Base-by-base conservation (phyloP, 805 yeast genomes). In the Kockiozyma suomiensis region DNA sequence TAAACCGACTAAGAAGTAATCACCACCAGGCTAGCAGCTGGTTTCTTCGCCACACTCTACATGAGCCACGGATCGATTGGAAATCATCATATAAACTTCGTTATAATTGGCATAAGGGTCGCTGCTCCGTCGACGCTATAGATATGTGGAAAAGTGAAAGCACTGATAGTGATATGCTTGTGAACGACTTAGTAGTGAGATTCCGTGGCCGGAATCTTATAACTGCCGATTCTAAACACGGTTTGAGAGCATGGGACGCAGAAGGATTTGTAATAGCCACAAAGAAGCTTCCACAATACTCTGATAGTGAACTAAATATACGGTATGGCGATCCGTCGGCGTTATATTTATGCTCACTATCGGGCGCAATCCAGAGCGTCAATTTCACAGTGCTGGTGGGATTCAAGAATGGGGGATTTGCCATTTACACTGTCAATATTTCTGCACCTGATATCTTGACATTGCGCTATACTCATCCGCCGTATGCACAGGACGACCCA, bases 61-160 rank as follows among this genome's bases (percentile, higher is more conserved):
- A 42, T 10, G 48, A 52, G 28, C 35, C 58, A 26, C 52, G 33
- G 10, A 30, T 32, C 1, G 8, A 28, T 10, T 61, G 65, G 65
- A 61, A 57, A 35, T 23, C 59, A 6, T 35, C 25, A 1, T 61
- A 54, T 56, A 54, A 32, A 47, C 33, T 61, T 19, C 56, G 59
- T 5, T 43, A 54, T 33, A 61, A 61, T 38, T 61, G 65, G 65
- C 59, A 61, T 49, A 53, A 42, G 19, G 65, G 65, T 3, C 52
- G 62, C 7, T 61, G 65, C 45, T 49, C 58, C 15, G 53, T 61
- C 35, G 57, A 41, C 15, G 32, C 60, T 12, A 50, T 61, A 12
- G 45, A 49, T 21, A 42, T 60, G 8, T 50, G 47, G 5, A 50
- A 32, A 25, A 32, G 40, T 23, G n/a, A 19, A 23, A 26, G 17